These are phyloP conservation scores for Apiotrichum siamense DNA, from an alignment of 1,284 basidiomycete genomes.

Conservation along the genomic window DNA sequence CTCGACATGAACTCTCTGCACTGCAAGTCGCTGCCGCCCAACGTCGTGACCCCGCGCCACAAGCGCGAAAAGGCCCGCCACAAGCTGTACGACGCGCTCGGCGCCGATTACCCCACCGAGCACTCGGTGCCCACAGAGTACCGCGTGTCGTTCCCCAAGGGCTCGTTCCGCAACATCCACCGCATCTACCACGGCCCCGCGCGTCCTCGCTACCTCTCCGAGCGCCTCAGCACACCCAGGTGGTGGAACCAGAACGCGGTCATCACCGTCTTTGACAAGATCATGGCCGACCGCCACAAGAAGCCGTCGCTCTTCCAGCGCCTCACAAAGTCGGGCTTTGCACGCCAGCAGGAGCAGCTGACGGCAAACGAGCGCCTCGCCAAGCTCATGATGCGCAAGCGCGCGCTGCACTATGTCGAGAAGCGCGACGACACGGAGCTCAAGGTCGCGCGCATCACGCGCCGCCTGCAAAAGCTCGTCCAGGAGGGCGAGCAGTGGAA, in stretches of 20 bases:
- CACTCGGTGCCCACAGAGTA: slow-evolving; percentile 58
- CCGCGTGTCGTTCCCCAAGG: slow-evolving; percentile 90
- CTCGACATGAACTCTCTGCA: slow-evolving; percentile 60
- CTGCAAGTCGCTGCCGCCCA: slow-evolving; percentile 70
- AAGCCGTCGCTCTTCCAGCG: slow-evolving; percentile 83
- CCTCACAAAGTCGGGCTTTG: slow-evolving; percentile 60
- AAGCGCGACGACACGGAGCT: slow-evolving; percentile 85
- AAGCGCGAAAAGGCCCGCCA: slow-evolving; percentile 78
- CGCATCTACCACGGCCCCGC: slow-evolving; percentile 25
- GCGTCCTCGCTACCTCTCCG: slow-evolving; percentile 34
- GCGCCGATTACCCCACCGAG: slow-evolving; percentile 48
- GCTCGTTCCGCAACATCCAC: slow-evolving; percentile 51
- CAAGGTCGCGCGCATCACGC: slow-evolving; percentile 52
- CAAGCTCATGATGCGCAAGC: slow-evolving; percentile 67
- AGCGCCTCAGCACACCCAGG: slow-evolving; percentile 69
- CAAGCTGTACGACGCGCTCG: slow-evolving; percentile 69
- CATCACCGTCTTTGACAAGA: slow-evolving; percentile 80
- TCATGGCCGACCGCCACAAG: slow-evolving; percentile 79
- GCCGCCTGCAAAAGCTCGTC: slow-evolving; percentile 48
- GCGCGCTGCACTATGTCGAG: slow-evolving; percentile 70
- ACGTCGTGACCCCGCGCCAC: slow-evolving; percentile 71
- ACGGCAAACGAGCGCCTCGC: slow-evolving; percentile 72
- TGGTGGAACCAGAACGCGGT: slow-evolving; percentile 91
- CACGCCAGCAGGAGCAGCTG: slow-evolving; percentile 66
- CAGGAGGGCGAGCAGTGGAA: slow-evolving; percentile 50